Evolutionary conservation across 768 basidiomycete species (phyloP), one percentile per base, ranked within the genome.

Genomic region (Lactifluus rugatus): DNA sequence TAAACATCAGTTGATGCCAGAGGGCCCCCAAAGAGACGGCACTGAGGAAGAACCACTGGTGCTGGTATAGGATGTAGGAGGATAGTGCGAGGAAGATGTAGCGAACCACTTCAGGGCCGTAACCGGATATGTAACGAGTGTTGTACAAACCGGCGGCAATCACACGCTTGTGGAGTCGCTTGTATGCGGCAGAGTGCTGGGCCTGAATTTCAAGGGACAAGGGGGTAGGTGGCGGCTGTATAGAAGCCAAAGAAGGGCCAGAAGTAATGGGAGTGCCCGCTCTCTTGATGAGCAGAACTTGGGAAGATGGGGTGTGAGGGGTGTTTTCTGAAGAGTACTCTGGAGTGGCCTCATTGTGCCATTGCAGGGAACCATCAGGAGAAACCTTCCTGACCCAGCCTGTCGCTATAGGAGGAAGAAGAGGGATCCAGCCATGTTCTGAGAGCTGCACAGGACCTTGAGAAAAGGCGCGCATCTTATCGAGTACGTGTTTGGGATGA

Each of bases 1-100:
- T 78, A 71, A 99, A 98, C 36, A 89, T 84, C 55, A 98, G 78
- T 68, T 98, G 96, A 67, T 99, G 96, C 92, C 92, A 98, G 68
- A 90, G 78, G 48, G 93, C 72, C 7, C 96, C 96, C 5, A 98
- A 82, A 64, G 78, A 85, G 48, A 89, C 64, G 2, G 94, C 91
- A 59, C 89, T 92, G 52, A 77, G 68, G 54, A 88, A 71, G 64
- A 86, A 78, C 84, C 87, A 89, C 63, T 71, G 72, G 53, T 78
- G 71, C 52, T 65, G 69, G 70, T 92, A 94, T 13, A 82, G 74
- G 65, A 81, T 75, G 14, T 76, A 80, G 9, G 88, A 83, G 19
- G 79, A 56, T 26, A 70, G 66, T 25, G 79, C 86, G 32, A 96
- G 76, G 7, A 85, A 63, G 17, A 73, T 62, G 70, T 95, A 98